These are phyloP conservation scores for Pseudonitzschia delicatissima DNA, from an alignment of 108 stramenopile species.

Conservation along the genomic window DNA sequence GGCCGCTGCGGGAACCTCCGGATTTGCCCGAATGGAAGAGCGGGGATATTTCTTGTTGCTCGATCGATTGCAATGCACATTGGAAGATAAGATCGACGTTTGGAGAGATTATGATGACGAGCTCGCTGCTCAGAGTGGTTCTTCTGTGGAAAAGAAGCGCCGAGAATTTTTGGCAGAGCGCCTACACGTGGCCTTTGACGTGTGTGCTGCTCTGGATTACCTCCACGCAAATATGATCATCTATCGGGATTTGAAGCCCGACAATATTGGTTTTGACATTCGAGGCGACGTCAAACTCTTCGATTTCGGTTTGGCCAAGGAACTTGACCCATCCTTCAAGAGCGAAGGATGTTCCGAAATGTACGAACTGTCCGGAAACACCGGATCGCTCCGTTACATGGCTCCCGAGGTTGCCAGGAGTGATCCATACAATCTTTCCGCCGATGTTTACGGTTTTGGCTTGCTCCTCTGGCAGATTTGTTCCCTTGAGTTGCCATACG, in stretches of 20 bases:
- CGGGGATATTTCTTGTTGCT: constrained; percentile 78
- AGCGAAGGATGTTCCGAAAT: constrained; percentile 44
- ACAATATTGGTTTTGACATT: constrained; percentile 65
- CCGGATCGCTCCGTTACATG: constrained; percentile 80
- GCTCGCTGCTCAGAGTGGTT: constrained; percentile 10
- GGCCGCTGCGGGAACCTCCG: constrained; percentile 68
- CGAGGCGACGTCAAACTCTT: constrained; percentile 60
- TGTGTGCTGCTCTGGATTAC: constrained; percentile 67
- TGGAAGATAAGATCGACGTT: constrained; percentile 51
- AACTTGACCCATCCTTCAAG: constrained; percentile 41
- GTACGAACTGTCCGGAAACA: constrained; percentile 77
- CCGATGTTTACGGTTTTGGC: constrained; percentile 71
- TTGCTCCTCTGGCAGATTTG: constrained; percentile 69
- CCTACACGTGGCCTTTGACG: constrained; percentile 72
- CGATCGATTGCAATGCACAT: constrained; percentile 76
- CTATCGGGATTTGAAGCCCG: constrained; percentile 76
- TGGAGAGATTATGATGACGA: constrained; percentile 46
- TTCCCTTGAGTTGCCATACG: constrained; percentile 59
- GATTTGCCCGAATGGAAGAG: constrained; percentile 48
- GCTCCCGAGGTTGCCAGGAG: constrained; percentile 57
- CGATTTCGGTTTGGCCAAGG: constrained; percentile 63
- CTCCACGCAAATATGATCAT: constrained; percentile 68
- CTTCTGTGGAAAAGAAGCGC: constrained; percentile 17
- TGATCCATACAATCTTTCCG: constrained; percentile 69
- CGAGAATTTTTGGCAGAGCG: constrained; percentile 51